Evolutionary conservation across 345 rosid species (phyloP), one percentile per base, ranked within the genome.

Genomic region (Syzygium oleosum): DNA sequence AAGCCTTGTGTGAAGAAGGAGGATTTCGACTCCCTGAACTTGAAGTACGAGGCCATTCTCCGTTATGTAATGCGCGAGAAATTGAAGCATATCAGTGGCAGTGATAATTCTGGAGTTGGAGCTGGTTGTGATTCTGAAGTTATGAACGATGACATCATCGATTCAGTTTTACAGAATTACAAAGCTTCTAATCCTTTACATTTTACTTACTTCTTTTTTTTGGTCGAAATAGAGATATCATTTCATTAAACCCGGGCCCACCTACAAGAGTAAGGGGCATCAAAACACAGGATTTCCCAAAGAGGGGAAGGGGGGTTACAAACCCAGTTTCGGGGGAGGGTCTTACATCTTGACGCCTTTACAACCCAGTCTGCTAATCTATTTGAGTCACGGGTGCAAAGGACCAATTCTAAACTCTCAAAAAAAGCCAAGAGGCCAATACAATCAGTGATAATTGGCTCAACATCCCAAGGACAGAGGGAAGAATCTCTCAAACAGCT

Each of bases 1-100:
- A 3, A 61, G 3, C n/a, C 68, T n/a, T 61, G 34, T 3, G 6
- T 0, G 17, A 12, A 8, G 2, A 2, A 6, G 10, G 58, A 54
- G 2, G 58, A 54, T 1, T 1, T n/a, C 3, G n/a, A n/a, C n/a
- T 27, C 31, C 31, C 4, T 27, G 68, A 59, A 12, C 15, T 6
- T 2, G 7, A 59, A 5, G 16, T 5, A 5, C 5, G 16, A 5
- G 31, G 4, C 10, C 23, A 2, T 55, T 55, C 58, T 23, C 3
- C 25, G 3, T 6, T 19, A 21, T 2, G 10, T 21, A 38, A 38
- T 38, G 46, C 46, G 46, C 46, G 7, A 43, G 46, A 43, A 6
- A 43, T 43, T 43, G 46, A 43, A 43, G 46, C 7, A 43, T 41
- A 41, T 41, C 46, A 43, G 46, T 43, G 46, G 6, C 4, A 41